phyloP scores from a whole-genome alignment of 2,329 filamentous ascomycete species.

The Cladosporium cucumerinum region DNA sequence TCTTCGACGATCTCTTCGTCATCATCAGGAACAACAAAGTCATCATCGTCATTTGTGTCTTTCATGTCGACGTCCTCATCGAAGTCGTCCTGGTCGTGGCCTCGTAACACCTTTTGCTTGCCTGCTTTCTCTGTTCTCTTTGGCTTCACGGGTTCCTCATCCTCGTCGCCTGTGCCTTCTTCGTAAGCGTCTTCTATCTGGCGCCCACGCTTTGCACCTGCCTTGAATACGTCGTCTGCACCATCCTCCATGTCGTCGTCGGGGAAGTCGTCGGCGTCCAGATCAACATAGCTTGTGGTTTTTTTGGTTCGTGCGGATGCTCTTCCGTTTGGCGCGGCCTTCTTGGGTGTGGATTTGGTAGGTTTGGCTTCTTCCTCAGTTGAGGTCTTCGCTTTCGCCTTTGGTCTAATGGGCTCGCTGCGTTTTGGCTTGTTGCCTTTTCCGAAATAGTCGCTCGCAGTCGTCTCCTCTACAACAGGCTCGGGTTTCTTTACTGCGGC shows the following conservation, averaged over 20 bases:
- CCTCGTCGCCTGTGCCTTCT: slow-evolving; percentile 60
- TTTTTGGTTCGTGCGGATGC: slow-evolving; percentile 42
- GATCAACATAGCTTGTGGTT: slow-evolving; percentile 38
- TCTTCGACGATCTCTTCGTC: slow-evolving; percentile 40
- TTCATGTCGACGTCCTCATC: slow-evolving; percentile 52
- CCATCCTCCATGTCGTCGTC: slow-evolving; percentile 47
- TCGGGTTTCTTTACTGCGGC: slow-evolving; percentile 41
- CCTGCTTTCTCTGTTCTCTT: slow-evolving; percentile 26
- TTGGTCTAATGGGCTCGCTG: slow-evolving; percentile 37
- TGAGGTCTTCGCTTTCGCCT: slow-evolving; percentile 23
- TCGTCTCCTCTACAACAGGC: slow-evolving; percentile 49
- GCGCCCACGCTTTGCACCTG: slow-evolving; percentile 60
- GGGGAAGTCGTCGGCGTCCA: slow-evolving; percentile 35
- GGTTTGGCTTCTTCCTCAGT: slow-evolving; percentile 11
- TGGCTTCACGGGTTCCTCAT: slow-evolving; percentile 64
- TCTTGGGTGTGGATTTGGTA: slow-evolving; percentile 38
- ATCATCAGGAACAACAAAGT: slow-evolving; percentile 44
- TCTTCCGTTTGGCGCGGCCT: slow-evolving; percentile 36
- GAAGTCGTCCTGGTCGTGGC: slow-evolving; percentile 42
- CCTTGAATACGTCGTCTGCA: slow-evolving; percentile 79
- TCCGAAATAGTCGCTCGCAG: slow-evolving; percentile 62
- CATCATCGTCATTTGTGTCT: slow-evolving; percentile 43
- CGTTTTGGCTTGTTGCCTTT: slow-evolving; percentile 52
- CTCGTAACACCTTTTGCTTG: slow-evolving; percentile 51
- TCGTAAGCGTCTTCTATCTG: slow-evolving; percentile 66